These are phyloP conservation scores for Puccinia hordei DNA, from an alignment of 1,284 basidiomycete genomes.

Conservation along the genomic window DNA sequence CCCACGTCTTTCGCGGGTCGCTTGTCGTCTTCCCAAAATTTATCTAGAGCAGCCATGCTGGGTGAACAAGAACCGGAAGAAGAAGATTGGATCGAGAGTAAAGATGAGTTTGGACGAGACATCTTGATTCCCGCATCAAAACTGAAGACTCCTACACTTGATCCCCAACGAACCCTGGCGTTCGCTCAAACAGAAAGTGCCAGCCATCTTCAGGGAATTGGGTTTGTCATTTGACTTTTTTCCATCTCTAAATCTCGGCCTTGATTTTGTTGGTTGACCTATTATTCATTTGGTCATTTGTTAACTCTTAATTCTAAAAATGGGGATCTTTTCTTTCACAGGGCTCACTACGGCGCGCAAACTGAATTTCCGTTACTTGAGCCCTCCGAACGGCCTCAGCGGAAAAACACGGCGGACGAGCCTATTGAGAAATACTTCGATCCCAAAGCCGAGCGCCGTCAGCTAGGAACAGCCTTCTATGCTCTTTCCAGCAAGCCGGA, in stretches of 20 bases:
- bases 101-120: constrained; percentile 39
- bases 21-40: neutral
- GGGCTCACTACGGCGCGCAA: constrained; percentile 40
- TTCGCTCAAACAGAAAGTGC: constrained; percentile 43
- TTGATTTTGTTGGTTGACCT: neutral
- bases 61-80: constrained; percentile 15
- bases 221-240: neutral
- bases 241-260: neutral
- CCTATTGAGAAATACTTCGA: constrained; percentile 43
- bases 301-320: neutral
- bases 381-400: neutral
- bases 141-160: neutral
- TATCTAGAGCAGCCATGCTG: neutral
- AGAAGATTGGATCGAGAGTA: constrained; percentile 46
- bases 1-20: constrained; percentile 29
- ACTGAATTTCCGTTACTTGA: constrained; percentile 27
- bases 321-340: neutral
- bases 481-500: constrained; percentile 19
- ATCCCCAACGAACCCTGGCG: constrained; percentile 35
- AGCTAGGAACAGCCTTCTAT: constrained; percentile 31
- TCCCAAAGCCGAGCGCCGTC: constrained; percentile 29
- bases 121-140: neutral
- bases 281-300: neutral
- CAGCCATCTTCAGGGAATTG: neutral
- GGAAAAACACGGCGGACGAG: neutral